Evolutionary conservation across 1,139 yeast genomes (phyloP).

Genomic region (Scheffersomyces insectosa): DNA sequence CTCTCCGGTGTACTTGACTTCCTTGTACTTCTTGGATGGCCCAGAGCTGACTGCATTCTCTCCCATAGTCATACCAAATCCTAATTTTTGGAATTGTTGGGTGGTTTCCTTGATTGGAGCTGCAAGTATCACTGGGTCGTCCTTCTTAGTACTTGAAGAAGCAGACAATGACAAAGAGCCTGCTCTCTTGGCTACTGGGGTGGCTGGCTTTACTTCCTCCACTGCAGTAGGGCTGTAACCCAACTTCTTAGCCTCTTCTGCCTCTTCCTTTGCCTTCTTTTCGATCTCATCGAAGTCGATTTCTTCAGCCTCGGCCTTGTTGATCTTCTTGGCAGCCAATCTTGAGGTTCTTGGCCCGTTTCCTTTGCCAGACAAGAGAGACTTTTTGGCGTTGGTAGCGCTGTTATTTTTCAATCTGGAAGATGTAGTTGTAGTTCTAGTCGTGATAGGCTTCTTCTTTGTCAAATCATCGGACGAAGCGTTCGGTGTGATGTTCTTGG

Average conservation of each 20-base stretch:
- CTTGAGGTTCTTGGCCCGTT: slow-evolving; percentile 57
- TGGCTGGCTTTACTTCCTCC: slow-evolving; percentile 16
- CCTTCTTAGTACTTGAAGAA: slow-evolving; percentile 13
- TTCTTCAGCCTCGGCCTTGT: slow-evolving; percentile 53
- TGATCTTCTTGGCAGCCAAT: slow-evolving; percentile 50
- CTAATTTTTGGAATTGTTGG: slow-evolving; percentile 74
- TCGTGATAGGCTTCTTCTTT: slow-evolving; percentile 24
- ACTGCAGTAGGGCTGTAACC: slow-evolving; percentile 67
- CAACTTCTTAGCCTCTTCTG: slow-evolving; percentile 66
- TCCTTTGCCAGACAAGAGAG: slow-evolving; percentile 43
- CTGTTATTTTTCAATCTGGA: slow-evolving; percentile 19
- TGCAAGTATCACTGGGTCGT: slow-evolving; percentile 12
- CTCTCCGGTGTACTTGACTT: slow-evolving; percentile 65
- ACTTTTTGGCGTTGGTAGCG: slow-evolving; percentile 32
- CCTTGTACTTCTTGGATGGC: slow-evolving; percentile 44
- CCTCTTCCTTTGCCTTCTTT: slow-evolving; percentile 81
- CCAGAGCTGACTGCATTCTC: slow-evolving; percentile 33
- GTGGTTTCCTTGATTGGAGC: slow-evolving; percentile 57
- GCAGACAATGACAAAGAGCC: slow-evolving; percentile 3
- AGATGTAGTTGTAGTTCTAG: slow-evolving; percentile 26
- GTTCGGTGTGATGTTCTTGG: slow-evolving; percentile 50
- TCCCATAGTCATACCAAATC: slow-evolving; percentile 78
- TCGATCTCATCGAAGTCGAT: slow-evolving; percentile 93
- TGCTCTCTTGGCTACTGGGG: slow-evolving; percentile 7
- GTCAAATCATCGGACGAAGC: slow-evolving; percentile 40